A percentile compares a stretch with the other conserved stretches of the same genome.
These are phyloP conservation scores for Wallacemonas collosoma DNA, from an alignment of 208 protist genomes.

Conservation along the genomic window DNA sequence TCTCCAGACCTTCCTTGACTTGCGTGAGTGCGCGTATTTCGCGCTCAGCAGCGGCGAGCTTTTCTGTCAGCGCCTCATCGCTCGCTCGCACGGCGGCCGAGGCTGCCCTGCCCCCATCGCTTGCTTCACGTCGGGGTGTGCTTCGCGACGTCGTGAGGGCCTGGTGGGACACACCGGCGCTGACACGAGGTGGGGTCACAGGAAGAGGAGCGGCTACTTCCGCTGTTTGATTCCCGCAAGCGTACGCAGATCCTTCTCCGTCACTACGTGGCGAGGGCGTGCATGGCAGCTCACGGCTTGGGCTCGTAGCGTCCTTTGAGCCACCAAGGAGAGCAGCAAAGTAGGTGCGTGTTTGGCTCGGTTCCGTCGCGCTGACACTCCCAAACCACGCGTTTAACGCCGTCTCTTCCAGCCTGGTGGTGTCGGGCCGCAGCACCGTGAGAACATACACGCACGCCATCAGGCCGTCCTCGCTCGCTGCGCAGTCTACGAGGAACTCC, in stretches of 20 bases:
- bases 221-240: too few relatives aligned
- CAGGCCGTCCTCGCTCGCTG: too few relatives aligned
- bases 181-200: too few relatives aligned
- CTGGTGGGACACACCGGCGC: too few relatives aligned
- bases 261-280: neutral
- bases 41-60: neutral
- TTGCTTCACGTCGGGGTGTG: too few relatives aligned
- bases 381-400: conserved; percentile 10
- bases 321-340: neutral
- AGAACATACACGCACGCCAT: neutral
- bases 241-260: neutral
- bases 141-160: too few relatives aligned
- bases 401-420: conserved; percentile 5
- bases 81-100: neutral
- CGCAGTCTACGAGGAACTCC: conserved; percentile 3
- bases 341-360: neutral
- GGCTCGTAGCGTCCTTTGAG: neutral
- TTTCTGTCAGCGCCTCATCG: neutral
- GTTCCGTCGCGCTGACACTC: neutral
- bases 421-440: neutral
- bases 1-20: conserved; percentile 4
- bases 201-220: too few relatives aligned
- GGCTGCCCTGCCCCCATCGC: neutral
- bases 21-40: neutral
- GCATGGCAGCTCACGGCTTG: neutral